phyloP scores from a whole-genome alignment of 2,329 filamentous ascomycete species.

The Ambrosiella cleistominuta region DNA sequence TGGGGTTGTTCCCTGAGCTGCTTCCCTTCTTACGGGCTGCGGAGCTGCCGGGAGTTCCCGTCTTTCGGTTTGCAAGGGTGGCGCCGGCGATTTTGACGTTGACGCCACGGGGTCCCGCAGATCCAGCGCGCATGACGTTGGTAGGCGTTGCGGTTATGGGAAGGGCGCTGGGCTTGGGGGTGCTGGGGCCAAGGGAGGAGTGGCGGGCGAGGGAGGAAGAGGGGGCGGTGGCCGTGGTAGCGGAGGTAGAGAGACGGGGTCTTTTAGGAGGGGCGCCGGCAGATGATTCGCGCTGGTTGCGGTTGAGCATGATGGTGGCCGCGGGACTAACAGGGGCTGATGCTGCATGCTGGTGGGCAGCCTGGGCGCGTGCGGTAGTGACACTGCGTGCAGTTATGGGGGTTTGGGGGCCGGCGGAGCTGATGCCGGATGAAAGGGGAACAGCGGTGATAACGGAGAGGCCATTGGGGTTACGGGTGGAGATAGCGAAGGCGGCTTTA shows the following conservation, averaged over 20 bases:
- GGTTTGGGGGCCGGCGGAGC: constrained; percentile 18
- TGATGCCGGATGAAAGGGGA: neutral
- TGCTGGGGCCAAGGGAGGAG: constrained; percentile 44
- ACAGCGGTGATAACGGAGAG: constrained; percentile 2
- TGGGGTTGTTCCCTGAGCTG: constrained; percentile 22
- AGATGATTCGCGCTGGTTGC: constrained; percentile 39
- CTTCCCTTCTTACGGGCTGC: constrained; percentile 30
- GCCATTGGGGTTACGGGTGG: constrained; percentile 12
- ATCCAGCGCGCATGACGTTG: constrained; percentile 32
- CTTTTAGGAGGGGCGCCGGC: constrained; percentile 27
- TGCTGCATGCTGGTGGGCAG: constrained; percentile 30
- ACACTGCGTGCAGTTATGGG: constrained; percentile 22
- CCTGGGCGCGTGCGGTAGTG: constrained; percentile 30
- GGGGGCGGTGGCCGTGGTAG: constrained; percentile 29
- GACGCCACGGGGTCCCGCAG: constrained; percentile 38
- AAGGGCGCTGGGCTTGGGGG: constrained; percentile 30
- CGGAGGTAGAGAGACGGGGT: constrained; percentile 34
- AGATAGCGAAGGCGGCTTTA: constrained; percentile 19
- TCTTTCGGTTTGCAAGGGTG: constrained; percentile 26
- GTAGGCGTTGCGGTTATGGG: constrained; percentile 17
- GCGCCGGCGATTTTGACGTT: constrained; percentile 27
- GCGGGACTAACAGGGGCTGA: constrained; percentile 44
- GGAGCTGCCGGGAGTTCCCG: constrained; percentile 25
- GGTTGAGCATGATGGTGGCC: constrained; percentile 39
- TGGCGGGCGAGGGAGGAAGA: constrained; percentile 45